Evolutionary conservation across 2,329 filamentous ascomycete species (phyloP).

Genomic region (Colletotrichum sp.): DNA sequence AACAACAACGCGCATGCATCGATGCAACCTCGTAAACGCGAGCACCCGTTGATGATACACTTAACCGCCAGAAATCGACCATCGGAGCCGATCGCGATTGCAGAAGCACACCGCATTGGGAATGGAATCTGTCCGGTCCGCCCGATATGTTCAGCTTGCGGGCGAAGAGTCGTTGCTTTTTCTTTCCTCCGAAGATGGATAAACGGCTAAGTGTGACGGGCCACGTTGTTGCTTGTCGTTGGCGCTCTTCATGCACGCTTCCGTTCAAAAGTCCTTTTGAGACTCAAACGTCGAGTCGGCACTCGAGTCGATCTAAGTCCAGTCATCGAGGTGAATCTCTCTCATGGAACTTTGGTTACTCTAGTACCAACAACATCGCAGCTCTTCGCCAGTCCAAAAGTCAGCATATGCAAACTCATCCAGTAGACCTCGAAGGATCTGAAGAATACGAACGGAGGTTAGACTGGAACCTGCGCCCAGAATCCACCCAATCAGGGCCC

Average conservation of each 20-base stretch:
- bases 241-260: neutral
- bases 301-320: neutral
- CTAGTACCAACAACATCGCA: neutral
- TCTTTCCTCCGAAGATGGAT: neutral
- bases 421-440: neutral
- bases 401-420: fast-evolving
- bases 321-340: neutral
- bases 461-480: neutral
- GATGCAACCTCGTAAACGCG: neutral
- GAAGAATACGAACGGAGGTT: neutral
- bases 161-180: neutral
- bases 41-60: neutral
- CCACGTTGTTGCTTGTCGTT: neutral
- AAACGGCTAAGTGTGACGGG: neutral
- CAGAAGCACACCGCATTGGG: neutral
- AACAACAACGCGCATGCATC: neutral
- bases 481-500: neutral
- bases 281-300: neutral
- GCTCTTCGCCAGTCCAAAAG: neutral
- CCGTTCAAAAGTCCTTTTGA: neutral
- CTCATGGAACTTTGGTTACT: fast-evolving
- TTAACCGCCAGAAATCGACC: neutral
- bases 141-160: neutral
- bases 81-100: neutral
- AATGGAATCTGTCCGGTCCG: neutral